Percentiles rank a stretch among this genome's conserved stretches.
Evolutionary conservation across 495 filamentous ascomycete genomes (phyloP).

Genomic region (Penicillium arizonense): DNA sequence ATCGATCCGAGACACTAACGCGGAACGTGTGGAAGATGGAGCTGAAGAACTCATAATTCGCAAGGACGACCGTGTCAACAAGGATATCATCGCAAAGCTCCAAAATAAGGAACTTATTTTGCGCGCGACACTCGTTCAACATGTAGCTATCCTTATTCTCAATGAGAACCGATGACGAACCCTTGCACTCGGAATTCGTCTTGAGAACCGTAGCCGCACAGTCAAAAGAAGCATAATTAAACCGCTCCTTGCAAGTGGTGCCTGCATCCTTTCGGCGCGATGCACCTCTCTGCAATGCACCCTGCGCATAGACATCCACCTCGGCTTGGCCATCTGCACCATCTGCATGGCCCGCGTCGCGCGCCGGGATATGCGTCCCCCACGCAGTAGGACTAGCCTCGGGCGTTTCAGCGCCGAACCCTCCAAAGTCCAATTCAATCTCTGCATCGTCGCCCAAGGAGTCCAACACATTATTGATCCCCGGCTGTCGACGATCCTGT

Average conservation of each 20-base stretch:
- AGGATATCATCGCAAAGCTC: conserved; percentile 91
- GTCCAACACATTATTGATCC: conserved; percentile 65
- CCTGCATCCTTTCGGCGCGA: conserved; percentile 84
- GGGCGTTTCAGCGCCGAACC: conserved; percentile 51
- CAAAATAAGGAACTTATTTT: conserved; percentile 92
- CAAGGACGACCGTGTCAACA: conserved; percentile 91
- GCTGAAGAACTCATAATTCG: conserved; percentile 98
- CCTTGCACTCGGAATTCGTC: conserved; percentile 79
- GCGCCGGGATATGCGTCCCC: conserved; percentile 33
- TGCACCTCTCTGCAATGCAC: conserved; percentile 39
- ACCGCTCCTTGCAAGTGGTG: conserved; percentile 90
- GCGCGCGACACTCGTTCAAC: conserved; percentile 82
- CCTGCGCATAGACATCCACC: conserved; percentile 27
- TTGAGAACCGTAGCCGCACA: conserved; percentile 93
- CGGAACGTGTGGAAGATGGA: conserved; percentile 90
- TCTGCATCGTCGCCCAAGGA: conserved; percentile 84
- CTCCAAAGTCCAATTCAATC: conserved; percentile 86
- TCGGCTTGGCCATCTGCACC: conserved; percentile 17
- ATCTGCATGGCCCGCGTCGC: conserved; percentile 26
- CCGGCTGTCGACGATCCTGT: conserved; percentile 47
- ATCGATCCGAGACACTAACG: conserved; percentile 87
- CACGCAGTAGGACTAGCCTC: conserved; percentile 38
- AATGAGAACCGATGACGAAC: conserved; percentile 79
- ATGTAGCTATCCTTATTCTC: conserved; percentile 99
- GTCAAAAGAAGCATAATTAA: conserved; percentile 96